Percentiles rank a stretch among this genome's conserved stretches.
Evolutionary conservation across 306 rosid genomes (phyloP).

Genomic region (Dicorynia guianensis): DNA sequence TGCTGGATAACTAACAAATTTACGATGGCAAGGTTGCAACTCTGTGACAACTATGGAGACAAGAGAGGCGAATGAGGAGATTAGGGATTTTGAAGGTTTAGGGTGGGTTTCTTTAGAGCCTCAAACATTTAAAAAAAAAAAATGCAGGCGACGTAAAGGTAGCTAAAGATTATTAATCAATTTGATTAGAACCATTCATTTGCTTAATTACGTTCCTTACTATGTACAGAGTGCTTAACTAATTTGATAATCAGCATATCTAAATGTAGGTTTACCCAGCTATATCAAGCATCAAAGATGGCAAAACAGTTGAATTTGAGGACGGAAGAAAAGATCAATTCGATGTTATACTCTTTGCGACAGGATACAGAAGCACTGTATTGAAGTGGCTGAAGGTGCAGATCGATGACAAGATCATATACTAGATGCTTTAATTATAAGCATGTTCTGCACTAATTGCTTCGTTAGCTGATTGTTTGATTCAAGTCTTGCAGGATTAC

Average conservation of each 20-base stretch:
- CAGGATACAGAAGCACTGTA: slow-evolving; percentile 69
- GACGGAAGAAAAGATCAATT: slow-evolving; percentile 46
- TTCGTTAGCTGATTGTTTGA: background rate
- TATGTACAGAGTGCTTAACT: too few species aligned
- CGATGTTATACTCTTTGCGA: slow-evolving; percentile 72
- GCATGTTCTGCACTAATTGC: background rate
- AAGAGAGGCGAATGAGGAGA: too few species aligned
- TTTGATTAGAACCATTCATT: background rate
- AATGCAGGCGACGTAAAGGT: too few species aligned
- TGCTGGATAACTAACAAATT: too few species aligned
- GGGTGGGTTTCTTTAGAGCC: too few species aligned
- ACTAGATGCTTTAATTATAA: background rate
- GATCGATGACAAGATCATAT: background rate
- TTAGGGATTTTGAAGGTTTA: too few species aligned
- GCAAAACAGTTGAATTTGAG: slow-evolving; percentile 41
- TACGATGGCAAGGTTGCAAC: too few species aligned
- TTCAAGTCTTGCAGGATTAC: slow-evolving; percentile 49
- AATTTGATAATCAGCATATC: background rate
- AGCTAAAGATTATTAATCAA: background rate
- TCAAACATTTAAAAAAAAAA: too few species aligned
- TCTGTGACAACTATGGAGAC: too few species aligned
- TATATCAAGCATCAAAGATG: slow-evolving; percentile 39
- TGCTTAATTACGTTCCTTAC: background rate
- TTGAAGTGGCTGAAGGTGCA: slow-evolving; percentile 75
- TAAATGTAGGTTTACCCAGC: slow-evolving; percentile 56